phyloP scores from a whole-genome alignment of 805 yeast genomes.

The Barnettozyma sp. region DNA sequence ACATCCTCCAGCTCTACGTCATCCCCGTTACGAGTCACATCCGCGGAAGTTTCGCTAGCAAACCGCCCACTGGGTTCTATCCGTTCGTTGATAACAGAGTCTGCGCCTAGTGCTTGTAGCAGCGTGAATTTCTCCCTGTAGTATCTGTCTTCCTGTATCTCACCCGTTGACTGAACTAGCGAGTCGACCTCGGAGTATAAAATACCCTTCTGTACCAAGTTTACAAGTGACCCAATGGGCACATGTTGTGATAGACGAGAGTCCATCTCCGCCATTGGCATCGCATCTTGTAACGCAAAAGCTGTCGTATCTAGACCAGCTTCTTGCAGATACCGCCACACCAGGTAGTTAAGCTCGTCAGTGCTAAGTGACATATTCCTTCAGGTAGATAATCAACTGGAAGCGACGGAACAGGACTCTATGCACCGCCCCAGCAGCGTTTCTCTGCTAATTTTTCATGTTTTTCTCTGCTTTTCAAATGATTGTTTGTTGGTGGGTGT shows the following conservation, averaged over 20 bases:
- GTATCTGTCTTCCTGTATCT: conserved; percentile 20
- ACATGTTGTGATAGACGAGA: conserved; percentile 41
- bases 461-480: too few relatives aligned
- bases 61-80: conserved; percentile 28
- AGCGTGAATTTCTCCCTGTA: conserved; percentile 35
- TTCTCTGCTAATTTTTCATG: too few relatives aligned
- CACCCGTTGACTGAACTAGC: conserved; percentile 35
- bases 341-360: conserved; percentile 78
- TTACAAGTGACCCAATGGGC: conserved; percentile 77
- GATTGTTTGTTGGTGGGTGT: too few relatives aligned
- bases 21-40: conserved; percentile 3
- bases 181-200: conserved; percentile 67
- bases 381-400: too few relatives aligned
- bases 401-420: too few relatives aligned
- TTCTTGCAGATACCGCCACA: conserved; percentile 92
- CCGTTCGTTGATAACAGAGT: conserved; percentile 28
- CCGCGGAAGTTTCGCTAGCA: conserved; percentile 23
- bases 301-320: conserved; percentile 71
- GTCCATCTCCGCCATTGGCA: conserved; percentile 55
- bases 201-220: conserved; percentile 79
- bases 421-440: too few relatives aligned
- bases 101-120: conserved; percentile 47
- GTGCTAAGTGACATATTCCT: conserved; percentile 68
- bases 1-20: conserved; percentile 3
- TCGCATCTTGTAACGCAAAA: conserved; percentile 70